A percentile compares a stretch with the other conserved stretches of the same genome.
phyloP scores from a whole-genome alignment of 441 rosid species.

The Raphanus hybrid region DNA sequence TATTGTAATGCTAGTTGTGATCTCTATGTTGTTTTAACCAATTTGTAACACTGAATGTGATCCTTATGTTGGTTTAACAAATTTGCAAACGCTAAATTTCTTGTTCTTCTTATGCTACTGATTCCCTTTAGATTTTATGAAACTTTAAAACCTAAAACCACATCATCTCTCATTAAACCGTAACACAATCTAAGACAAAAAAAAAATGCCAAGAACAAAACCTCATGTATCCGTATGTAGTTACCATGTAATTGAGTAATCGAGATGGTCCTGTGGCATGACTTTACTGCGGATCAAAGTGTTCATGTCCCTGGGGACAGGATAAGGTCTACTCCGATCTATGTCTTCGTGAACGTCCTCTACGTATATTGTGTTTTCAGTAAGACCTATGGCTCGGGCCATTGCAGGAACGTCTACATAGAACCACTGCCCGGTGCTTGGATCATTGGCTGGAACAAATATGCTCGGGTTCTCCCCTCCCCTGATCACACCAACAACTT shows the following conservation, averaged over 20 bases:
- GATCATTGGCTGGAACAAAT: conserved; percentile 90
- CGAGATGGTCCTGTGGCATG: conserved; percentile 96
- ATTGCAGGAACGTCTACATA: conserved; percentile 81
- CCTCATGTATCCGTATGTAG: conserved; percentile 8
- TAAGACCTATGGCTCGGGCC: conserved; percentile 67
- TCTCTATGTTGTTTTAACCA: not conserved
- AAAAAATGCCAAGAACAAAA: not conserved
- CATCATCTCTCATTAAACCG: conserved; percentile 13
- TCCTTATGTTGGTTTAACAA: conserved; percentile 1
- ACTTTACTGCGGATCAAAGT: conserved; percentile 85
- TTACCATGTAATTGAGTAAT: conserved; percentile 87
- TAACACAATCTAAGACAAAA: not conserved
- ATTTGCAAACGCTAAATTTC: not conserved
- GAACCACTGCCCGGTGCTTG: conserved; percentile 82
- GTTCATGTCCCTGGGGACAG: conserved; percentile 81
- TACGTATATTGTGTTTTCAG: conserved; percentile 67
- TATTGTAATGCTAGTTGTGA: conserved; percentile 13
- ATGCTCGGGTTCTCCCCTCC: conserved; percentile 89
- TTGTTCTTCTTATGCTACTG: not conserved
- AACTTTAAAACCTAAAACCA: no score
- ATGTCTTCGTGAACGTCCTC: conserved; percentile 77
- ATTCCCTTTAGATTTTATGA: no score
- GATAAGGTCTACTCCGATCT: conserved; percentile 77
- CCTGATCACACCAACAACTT: conserved; percentile 84
- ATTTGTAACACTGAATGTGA: not conserved